These are phyloP conservation scores for Suillus decipiens DNA, from an alignment of 768 basidiomycete species.

Conservation along the genomic window DNA sequence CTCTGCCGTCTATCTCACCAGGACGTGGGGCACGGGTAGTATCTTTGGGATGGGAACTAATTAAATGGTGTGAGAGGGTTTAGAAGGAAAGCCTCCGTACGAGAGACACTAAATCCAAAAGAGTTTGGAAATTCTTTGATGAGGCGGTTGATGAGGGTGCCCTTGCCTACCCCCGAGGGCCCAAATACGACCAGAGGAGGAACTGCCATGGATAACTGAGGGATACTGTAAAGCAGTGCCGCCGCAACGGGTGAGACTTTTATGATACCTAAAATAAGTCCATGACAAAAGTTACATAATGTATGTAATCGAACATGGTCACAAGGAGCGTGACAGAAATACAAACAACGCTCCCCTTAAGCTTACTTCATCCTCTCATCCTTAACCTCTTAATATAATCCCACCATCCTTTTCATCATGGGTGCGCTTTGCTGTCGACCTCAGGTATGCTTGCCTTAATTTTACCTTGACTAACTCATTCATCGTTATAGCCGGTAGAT, in stretches of 20 bases:
- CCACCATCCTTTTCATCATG: constrained; percentile 37
- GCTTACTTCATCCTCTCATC: constrained; percentile 8
- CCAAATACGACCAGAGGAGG: constrained; percentile 84
- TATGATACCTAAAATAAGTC: background rate
- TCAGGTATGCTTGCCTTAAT: constrained; percentile 47
- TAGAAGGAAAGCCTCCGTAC: constrained; percentile 44
- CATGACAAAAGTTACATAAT: background rate
- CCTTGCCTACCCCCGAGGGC: constrained; percentile 94
- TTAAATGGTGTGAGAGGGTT: constrained; percentile 11
- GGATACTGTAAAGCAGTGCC: background rate
- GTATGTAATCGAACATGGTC: background rate
- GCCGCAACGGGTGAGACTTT: too few species aligned
- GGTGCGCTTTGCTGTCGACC: constrained; percentile 86
- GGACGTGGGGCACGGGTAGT: constrained; percentile 85
- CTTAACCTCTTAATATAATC: constrained; percentile 2
- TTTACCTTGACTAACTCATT: constrained; percentile 6
- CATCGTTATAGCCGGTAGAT: constrained; percentile 73
- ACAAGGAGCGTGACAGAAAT: constrained; percentile 8
- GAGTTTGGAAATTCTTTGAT: constrained; percentile 79
- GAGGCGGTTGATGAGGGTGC: constrained; percentile 81
- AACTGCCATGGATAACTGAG: background rate
- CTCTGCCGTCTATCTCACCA: constrained; percentile 78
- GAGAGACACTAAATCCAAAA: constrained; percentile 94
- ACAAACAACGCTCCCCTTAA: too few species aligned
- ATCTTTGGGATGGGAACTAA: constrained; percentile 49